Evolutionary conservation across 106 monocot genomes (phyloP).

Genomic region (Platanthera zijinensis): DNA sequence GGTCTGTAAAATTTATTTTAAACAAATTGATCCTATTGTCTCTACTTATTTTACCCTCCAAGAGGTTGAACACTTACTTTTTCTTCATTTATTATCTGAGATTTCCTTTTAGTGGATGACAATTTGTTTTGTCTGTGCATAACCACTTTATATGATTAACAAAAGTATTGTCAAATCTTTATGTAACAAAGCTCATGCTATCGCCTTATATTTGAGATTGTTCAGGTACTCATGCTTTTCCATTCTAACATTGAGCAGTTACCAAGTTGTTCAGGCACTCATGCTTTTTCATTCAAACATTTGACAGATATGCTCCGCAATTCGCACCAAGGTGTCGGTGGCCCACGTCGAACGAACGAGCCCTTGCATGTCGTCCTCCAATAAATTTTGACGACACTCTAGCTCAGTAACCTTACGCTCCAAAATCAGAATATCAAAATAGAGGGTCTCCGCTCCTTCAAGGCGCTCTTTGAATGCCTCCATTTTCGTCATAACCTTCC

Average conservation of each 20-base stretch:
- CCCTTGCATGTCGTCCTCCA: no score
- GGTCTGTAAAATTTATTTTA: conserved; percentile 18
- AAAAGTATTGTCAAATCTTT: neutral
- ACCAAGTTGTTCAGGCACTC: neutral
- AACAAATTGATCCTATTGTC: neutral
- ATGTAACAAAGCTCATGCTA: neutral
- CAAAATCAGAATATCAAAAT: no score
- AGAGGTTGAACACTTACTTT: no score
- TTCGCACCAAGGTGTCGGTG: neutral
- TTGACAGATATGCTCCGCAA: conserved; percentile 17
- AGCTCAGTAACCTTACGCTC: no score
- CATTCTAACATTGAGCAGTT: neutral
- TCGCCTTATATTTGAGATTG: neutral
- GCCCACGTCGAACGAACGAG: no score
- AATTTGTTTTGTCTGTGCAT: neutral
- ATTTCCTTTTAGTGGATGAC: neutral
- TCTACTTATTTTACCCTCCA: neutral
- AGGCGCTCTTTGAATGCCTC: no score
- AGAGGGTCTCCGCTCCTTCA: no score
- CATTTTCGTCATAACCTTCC: no score
- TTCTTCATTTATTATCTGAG: neutral
- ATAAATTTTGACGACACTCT: no score
- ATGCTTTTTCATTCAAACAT: no score
- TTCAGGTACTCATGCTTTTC: neutral
- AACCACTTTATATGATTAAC: neutral